A percentile compares a stretch with the other conserved stretches of the same genome.
These are phyloP conservation scores for Ascochyta pisi DNA, from an alignment of 2,329 filamentous ascomycete species.

Conservation along the genomic window DNA sequence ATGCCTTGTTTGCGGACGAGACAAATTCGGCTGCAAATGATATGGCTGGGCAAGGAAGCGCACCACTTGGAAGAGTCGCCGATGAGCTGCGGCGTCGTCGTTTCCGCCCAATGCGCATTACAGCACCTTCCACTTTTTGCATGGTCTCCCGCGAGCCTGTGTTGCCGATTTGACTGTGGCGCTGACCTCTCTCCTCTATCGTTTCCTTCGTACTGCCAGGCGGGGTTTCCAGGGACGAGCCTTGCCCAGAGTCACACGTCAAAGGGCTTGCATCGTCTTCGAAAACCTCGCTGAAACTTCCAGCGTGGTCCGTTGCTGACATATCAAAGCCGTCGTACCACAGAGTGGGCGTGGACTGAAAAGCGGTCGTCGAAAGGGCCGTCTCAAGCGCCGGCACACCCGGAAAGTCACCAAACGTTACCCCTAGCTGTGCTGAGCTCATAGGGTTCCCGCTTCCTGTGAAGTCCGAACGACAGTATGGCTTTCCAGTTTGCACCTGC, in stretches of 20 bases:
- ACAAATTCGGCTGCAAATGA: slow-evolving; percentile 40
- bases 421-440: slow-evolving; percentile 26
- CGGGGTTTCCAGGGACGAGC: slow-evolving; percentile 35
- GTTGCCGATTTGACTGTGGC: background rate
- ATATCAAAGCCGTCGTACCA: slow-evolving; percentile 8
- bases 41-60: slow-evolving; percentile 27
- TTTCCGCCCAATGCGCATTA: slow-evolving; percentile 30
- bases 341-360: slow-evolving; percentile 3
- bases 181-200: slow-evolving; percentile 3
- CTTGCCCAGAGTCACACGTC: slow-evolving; percentile 33
- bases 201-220: slow-evolving; percentile 28
- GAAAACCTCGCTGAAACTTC: slow-evolving; percentile 11
- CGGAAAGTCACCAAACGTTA: slow-evolving; percentile 42
- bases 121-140: slow-evolving; percentile 12
- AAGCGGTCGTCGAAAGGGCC: slow-evolving; percentile 7
- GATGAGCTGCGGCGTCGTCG: slow-evolving; percentile 35
- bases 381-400: slow-evolving; percentile 24
- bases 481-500: background rate
- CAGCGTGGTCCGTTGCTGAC: background rate
- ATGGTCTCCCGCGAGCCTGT: background rate
- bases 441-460: slow-evolving; percentile 8
- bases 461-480: slow-evolving; percentile 13
- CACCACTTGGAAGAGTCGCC: slow-evolving; percentile 26
- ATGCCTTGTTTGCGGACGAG: slow-evolving; percentile 44
- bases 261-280: slow-evolving; percentile 22